A percentile compares a stretch with the other conserved stretches of the same genome.
Evolutionary conservation across 176 grass and related monocot species (phyloP).

Genomic region (sorghum (Sorghum bicolor)): Sorghum_bicolor_NCBIv3 NC_012878.2:2900001-2900500

Average conservation of each 20-base stretch:
- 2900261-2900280: background rate
- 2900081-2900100: background rate
- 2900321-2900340: conserved; percentile 91
- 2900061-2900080: conserved; percentile 11
- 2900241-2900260: conserved; percentile 85
- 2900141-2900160: conserved; percentile 95
- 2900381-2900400: conserved; percentile 51
- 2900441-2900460: background rate
- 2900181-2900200: conserved; percentile 95
- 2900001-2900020: conserved; percentile 89
- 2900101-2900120: conserved; percentile 58
- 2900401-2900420: conserved; percentile 22
- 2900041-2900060: background rate
- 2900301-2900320: conserved; percentile 6
- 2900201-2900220: conserved; percentile 97
- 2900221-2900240: conserved; percentile 98
- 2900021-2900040: conserved; percentile 67
- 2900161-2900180: conserved; percentile 91
- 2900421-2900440: conserved; percentile 5
- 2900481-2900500: conserved; percentile 62
- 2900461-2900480: conserved; percentile 5
- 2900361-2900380: conserved; percentile 95
- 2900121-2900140: conserved; percentile 86
- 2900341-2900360: conserved; percentile 95
- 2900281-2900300: background rate